A percentile compares a stretch with the other conserved stretches of the same genome.
Conservation (phyloP, 306 rosid species). For the Vigna nakashimae region DNA sequence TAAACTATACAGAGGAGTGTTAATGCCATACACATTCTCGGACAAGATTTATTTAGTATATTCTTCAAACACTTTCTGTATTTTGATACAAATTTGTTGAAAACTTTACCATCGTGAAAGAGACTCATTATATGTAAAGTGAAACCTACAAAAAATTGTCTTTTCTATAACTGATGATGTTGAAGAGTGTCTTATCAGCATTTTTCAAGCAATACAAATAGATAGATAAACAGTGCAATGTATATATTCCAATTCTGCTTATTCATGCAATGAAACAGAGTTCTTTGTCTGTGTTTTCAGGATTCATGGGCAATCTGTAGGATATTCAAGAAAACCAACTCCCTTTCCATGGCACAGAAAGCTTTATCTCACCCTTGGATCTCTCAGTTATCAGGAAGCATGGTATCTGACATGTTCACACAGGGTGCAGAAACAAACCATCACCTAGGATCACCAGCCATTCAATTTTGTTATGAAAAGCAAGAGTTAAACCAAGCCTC, state of each 20-base stretch:
- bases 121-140: too few relatives aligned
- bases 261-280: slow-evolving; percentile 4
- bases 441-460: slow-evolving; percentile 53
- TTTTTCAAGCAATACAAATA: too few relatives aligned
- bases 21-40: too few relatives aligned
- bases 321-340: slow-evolving; percentile 78
- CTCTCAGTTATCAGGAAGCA: slow-evolving; percentile 55
- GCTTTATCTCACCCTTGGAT: slow-evolving; percentile 70
- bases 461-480: slow-evolving; percentile 46
- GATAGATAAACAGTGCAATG: too few relatives aligned
- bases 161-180: too few relatives aligned
- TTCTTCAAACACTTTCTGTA: too few relatives aligned
- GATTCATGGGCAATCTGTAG: slow-evolving; percentile 93
- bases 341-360: slow-evolving; percentile 75
- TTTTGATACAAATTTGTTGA: too few relatives aligned
- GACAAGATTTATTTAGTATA: too few relatives aligned
- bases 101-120: too few relatives aligned
- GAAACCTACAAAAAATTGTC: too few relatives aligned
- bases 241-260: not conserved
- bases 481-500: slow-evolving; percentile 45
- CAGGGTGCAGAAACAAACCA: slow-evolving; percentile 44
- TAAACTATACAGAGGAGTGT: too few relatives aligned
- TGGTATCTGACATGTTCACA: slow-evolving; percentile 51
- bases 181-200: too few relatives aligned
- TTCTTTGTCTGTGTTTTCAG: slow-evolving; percentile 51